These are phyloP conservation scores for Hanseniaspora pseudoguilliermondii DNA, from an alignment of 805 yeast genomes.

Conservation along the genomic window DNA sequence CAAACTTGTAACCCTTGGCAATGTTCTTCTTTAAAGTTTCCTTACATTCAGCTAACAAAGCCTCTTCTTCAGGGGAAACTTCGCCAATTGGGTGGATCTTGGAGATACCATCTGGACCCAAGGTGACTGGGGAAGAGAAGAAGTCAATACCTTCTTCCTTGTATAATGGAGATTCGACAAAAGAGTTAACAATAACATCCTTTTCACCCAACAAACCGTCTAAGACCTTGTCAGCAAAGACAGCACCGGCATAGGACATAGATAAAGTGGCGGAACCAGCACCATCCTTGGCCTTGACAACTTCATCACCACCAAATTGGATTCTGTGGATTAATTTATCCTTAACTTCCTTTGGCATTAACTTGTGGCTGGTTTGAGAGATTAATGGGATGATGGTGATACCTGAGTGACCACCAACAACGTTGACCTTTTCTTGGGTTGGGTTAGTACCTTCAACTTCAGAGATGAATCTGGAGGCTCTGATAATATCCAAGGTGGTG, in stretches of 20 bases:
- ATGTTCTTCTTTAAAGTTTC: conserved; percentile 85
- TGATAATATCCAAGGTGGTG: conserved; percentile 82
- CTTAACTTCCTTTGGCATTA: conserved; percentile 51
- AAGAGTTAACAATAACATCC: conserved; percentile 55
- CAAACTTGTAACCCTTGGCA: conserved; percentile 84
- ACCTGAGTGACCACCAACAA: conserved; percentile 97
- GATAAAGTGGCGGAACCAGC: conserved; percentile 89
- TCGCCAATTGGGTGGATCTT: conserved; percentile 67
- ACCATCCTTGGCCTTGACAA: conserved; percentile 85
- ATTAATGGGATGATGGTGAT: conserved; percentile 87
- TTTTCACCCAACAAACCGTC: conserved; percentile 52
- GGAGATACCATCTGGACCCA: conserved; percentile 83
- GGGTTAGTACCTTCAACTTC: conserved; percentile 48
- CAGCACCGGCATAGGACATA: conserved; percentile 86
- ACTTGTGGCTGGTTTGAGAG: conserved; percentile 67
- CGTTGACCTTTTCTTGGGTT: conserved; percentile 61
- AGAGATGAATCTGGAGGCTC: conserved; percentile 76
- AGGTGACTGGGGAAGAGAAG: conserved; percentile 89
- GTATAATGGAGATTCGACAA: conserved; percentile 70
- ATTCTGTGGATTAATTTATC: conserved; percentile 68
- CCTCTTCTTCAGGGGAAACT: conserved; percentile 67
- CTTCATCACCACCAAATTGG: conserved; percentile 95
- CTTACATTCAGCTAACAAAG: conserved; percentile 67
- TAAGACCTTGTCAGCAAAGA: conserved; percentile 54
- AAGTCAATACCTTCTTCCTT: conserved; percentile 85